Evolutionary conservation across 108 stramenopile species (phyloP).

Genomic region (Pelagomonas calceolata): DNA sequence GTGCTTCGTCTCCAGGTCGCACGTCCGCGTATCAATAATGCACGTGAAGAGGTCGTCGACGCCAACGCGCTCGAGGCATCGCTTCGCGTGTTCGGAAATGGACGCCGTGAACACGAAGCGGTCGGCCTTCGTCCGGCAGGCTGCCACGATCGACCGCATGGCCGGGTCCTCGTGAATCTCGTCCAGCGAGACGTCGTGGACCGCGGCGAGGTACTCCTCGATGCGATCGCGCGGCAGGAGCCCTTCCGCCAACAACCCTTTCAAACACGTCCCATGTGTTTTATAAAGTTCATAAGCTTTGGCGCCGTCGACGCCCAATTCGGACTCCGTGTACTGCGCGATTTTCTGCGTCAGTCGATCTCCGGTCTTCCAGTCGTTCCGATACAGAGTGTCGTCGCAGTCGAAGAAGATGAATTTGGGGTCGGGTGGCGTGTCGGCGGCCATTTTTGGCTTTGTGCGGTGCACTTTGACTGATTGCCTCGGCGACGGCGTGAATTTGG

Average conservation of each 20-base stretch:
- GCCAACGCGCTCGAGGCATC: constrained; percentile 47
- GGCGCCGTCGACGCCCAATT: neutral
- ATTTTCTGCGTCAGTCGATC: constrained; percentile 42
- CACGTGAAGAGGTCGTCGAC: constrained; percentile 46
- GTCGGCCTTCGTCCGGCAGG: neutral
- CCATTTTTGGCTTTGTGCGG: too few relatives aligned
- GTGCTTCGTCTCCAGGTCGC: constrained; percentile 48
- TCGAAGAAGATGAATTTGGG: constrained; percentile 43
- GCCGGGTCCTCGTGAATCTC: neutral
- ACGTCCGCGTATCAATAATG: constrained; percentile 28
- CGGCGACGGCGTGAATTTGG: too few relatives aligned
- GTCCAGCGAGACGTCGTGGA: neutral
- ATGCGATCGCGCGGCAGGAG: neutral
- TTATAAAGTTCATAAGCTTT: constrained; percentile 51
- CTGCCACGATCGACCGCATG: neutral
- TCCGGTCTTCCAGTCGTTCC: constrained; percentile 54
- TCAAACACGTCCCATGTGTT: constrained; percentile 49
- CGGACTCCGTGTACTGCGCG: constrained; percentile 12
- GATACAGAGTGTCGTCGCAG: constrained; percentile 62
- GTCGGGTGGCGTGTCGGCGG: too few relatives aligned
- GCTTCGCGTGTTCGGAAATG: constrained; percentile 42
- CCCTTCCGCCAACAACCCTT: constrained; percentile 28
- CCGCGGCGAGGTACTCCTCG: neutral
- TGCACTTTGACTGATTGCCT: too few relatives aligned
- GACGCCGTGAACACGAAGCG: constrained; percentile 42